phyloP scores from a whole-genome alignment of 257 asterid species.

The Solanum appendiculatum region DNA sequence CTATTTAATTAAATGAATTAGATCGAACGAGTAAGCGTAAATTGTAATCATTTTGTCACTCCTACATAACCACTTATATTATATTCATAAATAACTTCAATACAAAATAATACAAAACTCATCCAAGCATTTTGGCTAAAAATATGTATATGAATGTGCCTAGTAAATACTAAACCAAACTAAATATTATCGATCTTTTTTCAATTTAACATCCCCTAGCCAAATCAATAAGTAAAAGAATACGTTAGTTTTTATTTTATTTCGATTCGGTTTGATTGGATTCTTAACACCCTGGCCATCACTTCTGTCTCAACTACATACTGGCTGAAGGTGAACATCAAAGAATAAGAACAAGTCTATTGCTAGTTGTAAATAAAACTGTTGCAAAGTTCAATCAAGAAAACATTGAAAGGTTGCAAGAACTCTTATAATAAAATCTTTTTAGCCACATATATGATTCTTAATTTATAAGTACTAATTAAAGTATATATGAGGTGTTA shows the following conservation, averaged over 20 bases:
- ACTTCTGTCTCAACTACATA: not conserved
- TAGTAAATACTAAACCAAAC: not conserved
- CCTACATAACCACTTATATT: not conserved
- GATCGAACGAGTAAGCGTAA: not conserved
- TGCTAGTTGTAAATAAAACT: not conserved
- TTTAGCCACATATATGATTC: not conserved
- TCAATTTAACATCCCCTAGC: not conserved
- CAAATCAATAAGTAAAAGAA: not conserved
- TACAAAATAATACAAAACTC: not conserved
- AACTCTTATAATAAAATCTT: not conserved
- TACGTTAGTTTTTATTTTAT: not conserved
- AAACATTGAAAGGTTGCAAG: not conserved
- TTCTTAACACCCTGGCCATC: not conserved
- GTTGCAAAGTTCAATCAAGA: not conserved
- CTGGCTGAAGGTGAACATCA: not conserved
- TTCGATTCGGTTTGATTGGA: not conserved
- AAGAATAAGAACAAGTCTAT: not conserved
- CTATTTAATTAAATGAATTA: too few relatives aligned
- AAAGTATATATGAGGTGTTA: conserved; percentile 3
- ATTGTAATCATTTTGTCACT: not conserved
- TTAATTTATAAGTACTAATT: not conserved
- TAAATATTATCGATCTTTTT: not conserved
- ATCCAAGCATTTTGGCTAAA: not conserved
- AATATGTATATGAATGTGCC: not conserved
- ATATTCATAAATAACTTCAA: not conserved